A percentile compares a stretch with the other conserved stretches of the same genome.
These are phyloP conservation scores for Candida ortonii DNA, from an alignment of 805 yeast species.

Conservation along the genomic window DNA sequence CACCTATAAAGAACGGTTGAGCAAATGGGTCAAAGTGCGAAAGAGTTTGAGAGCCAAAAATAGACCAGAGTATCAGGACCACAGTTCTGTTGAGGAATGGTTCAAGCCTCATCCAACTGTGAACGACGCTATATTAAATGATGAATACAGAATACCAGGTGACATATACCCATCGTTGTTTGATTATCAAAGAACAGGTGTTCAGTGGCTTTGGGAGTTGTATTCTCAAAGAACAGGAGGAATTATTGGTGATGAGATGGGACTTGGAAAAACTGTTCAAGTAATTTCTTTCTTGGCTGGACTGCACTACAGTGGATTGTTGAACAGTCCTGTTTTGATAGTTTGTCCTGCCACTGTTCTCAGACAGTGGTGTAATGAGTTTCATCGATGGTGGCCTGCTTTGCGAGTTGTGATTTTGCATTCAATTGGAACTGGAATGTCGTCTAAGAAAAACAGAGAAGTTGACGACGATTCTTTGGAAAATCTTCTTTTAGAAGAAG, in stretches of 20 bases:
- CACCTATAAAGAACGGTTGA: constrained; percentile 57
- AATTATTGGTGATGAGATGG: constrained; percentile 97
- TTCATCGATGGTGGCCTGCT: constrained; percentile 98
- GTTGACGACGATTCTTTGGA: constrained; percentile 50
- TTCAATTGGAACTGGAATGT: constrained; percentile 89
- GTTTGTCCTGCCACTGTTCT: constrained; percentile 97
- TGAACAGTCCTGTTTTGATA: constrained; percentile 74
- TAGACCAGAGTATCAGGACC: constrained; percentile 29
- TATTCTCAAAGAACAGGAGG: constrained; percentile 89
- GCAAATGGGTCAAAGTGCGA: constrained; percentile 57
- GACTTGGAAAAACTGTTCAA: constrained; percentile 93
- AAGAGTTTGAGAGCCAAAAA: constrained; percentile 38
- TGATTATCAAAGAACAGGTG: constrained; percentile 94
- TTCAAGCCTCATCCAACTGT: constrained; percentile 69
- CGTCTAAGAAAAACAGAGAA: constrained; percentile 26
- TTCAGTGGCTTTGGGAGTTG: constrained; percentile 97
- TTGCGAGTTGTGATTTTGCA: constrained; percentile 81
- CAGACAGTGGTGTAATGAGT: constrained; percentile 95
- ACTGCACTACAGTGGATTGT: constrained; percentile 72
- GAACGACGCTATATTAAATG: constrained; percentile 72
- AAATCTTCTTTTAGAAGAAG: constrained; percentile 39
- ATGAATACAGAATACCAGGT: constrained; percentile 77
- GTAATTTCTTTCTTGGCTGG: constrained; percentile 89
- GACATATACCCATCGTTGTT: constrained; percentile 84
- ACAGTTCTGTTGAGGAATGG: constrained; percentile 54